Evolutionary conservation across 1,139 yeast species (phyloP).

Genomic region (Kazachstania sp.): DNA sequence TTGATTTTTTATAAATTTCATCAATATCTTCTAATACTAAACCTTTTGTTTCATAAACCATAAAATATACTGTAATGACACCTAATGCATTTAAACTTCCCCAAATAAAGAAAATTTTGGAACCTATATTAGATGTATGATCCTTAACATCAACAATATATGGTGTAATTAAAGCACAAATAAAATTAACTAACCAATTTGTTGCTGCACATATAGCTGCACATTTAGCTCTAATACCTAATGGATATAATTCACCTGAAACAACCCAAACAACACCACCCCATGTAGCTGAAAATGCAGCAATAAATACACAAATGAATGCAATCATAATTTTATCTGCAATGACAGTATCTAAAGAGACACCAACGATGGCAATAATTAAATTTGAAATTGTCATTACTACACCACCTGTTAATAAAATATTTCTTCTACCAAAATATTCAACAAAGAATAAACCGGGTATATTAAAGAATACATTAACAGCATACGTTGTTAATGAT

Average conservation of each 20-base stretch:
- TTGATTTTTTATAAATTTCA: conserved; percentile 46
- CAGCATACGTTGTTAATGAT: conserved; percentile 65
- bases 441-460: conserved; percentile 69
- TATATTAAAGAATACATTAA: conserved; percentile 58
- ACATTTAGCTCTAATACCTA: conserved; percentile 72
- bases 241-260: conserved; percentile 71
- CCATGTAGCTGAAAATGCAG: conserved; percentile 81
- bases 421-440: conserved; percentile 55
- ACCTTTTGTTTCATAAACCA: conserved; percentile 71
- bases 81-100: conserved; percentile 60
- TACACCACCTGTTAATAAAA: conserved; percentile 53
- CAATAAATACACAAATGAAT: conserved; percentile 69
- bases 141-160: conserved; percentile 55
- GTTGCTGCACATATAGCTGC: conserved; percentile 72
- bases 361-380: conserved; percentile 61
- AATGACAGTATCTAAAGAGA: conserved; percentile 38
- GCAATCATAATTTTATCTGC: conserved; percentile 73
- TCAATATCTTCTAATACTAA: conserved; percentile 68
- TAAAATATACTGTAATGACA: conserved; percentile 48
- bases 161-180: conserved; percentile 69
- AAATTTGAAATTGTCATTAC: conserved; percentile 59
- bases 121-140: conserved; percentile 58
- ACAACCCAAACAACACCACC: conserved; percentile 81
- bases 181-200: conserved; percentile 76
- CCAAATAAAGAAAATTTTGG: conserved; percentile 69